Evolutionary conservation across 805 yeast genomes (phyloP).

Genomic region (Candida arabinofermentans): DNA sequence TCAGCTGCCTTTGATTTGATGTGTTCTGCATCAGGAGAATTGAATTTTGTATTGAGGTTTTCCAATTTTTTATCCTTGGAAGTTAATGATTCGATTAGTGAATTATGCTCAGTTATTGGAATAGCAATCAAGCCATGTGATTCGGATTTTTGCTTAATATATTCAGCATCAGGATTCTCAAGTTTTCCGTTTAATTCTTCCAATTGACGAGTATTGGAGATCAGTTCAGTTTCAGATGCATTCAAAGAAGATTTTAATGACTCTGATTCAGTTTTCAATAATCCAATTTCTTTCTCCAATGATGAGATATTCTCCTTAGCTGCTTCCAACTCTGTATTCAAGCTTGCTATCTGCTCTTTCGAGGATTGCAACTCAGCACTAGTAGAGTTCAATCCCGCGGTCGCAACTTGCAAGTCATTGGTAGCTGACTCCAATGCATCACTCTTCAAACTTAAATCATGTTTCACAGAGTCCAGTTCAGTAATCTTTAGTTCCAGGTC

Average conservation of each 20-base stretch:
- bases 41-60: conserved; percentile 1
- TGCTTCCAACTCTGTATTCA: neutral
- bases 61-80: conserved; percentile 4
- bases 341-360: neutral
- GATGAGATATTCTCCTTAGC: neutral
- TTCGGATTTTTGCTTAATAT: conserved; percentile 17
- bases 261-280: neutral
- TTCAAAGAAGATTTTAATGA: neutral
- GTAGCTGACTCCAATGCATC: neutral
- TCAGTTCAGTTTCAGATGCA: neutral
- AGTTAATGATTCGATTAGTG: conserved; percentile 1
- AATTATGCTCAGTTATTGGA: conserved; percentile 16
- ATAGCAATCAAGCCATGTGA: conserved; percentile 15
- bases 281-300: neutral
- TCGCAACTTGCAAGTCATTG: neutral
- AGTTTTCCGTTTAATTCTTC: conserved; percentile 2
- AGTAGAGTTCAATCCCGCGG: neutral
- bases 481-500: too few relatives aligned
- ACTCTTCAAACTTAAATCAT: neutral
- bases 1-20: conserved; percentile 4
- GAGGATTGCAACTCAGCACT: neutral
- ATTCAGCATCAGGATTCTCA: conserved; percentile 18
- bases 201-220: conserved; percentile 3
- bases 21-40: conserved; percentile 7
- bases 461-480: neutral